phyloP scores from a whole-genome alignment of 1,139 yeast species.

The Lodderomyces margitis region DNA sequence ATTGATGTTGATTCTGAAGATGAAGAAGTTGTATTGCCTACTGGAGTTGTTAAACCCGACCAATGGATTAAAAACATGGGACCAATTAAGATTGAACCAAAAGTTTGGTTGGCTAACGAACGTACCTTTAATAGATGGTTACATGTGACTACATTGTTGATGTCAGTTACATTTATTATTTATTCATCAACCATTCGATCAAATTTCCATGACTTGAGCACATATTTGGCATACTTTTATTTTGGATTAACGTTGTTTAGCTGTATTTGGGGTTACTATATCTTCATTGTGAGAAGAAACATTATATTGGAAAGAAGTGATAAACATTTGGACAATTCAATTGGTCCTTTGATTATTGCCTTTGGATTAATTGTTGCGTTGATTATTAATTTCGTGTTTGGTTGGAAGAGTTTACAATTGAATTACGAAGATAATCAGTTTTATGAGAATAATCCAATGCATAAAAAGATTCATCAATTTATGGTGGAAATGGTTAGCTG shows the following conservation, averaged over 20 bases:
- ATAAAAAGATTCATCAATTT: slow-evolving; percentile 35
- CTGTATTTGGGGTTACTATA: slow-evolving; percentile 86
- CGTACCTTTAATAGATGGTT: slow-evolving; percentile 97
- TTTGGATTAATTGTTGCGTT: slow-evolving; percentile 66
- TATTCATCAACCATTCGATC: slow-evolving; percentile 73
- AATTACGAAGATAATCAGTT: slow-evolving; percentile 22
- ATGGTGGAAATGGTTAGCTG: slow-evolving; percentile 19
- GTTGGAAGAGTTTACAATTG: slow-evolving; percentile 43
- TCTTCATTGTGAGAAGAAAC: slow-evolving; percentile 67
- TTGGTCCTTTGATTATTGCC: slow-evolving; percentile 85
- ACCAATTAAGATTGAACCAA: slow-evolving; percentile 91
- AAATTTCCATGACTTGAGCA: slow-evolving; percentile 55
- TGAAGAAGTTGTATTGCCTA: slow-evolving; percentile 76
- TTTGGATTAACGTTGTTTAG: slow-evolving; percentile 79
- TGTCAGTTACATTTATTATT: slow-evolving; percentile 84
- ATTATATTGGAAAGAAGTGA: slow-evolving; percentile 81
- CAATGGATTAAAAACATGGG: slow-evolving; percentile 82
- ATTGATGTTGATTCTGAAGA: slow-evolving; percentile 82
- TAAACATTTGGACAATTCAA: slow-evolving; percentile 80
- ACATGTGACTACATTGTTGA: slow-evolving; percentile 81
- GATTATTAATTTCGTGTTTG: slow-evolving; percentile 67
- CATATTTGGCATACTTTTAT: slow-evolving; percentile 70
- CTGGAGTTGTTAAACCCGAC: slow-evolving; percentile 84
- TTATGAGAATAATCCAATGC: slow-evolving; percentile 33
- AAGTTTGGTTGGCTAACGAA: slow-evolving; percentile 98